Evolutionary conservation across 129 eudicot genomes (phyloP).

Genomic region (Flaveria ramosissima): DNA sequence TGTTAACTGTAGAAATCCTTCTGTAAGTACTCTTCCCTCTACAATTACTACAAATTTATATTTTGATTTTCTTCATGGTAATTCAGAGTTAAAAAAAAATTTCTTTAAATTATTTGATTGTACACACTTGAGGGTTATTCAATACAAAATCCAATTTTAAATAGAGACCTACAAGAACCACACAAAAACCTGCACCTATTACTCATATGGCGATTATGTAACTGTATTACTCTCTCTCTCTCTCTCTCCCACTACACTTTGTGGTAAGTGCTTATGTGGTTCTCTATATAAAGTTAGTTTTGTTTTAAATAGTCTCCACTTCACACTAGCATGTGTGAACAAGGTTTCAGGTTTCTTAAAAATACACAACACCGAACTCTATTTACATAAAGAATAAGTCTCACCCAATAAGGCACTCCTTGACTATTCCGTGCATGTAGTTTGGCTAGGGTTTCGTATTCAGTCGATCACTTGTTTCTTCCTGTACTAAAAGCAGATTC

Average conservation of each 20-base stretch:
- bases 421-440: background rate
- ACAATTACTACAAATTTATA: background rate
- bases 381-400: background rate
- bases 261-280: background rate
- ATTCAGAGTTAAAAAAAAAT: no score
- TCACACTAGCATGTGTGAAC: background rate
- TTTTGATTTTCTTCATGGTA: background rate
- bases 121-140: background rate
- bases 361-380: background rate
- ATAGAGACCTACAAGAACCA: background rate
- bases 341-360: background rate
- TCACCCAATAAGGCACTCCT: background rate
- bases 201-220: background rate
- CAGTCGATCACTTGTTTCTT: background rate
- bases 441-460: background rate
- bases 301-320: background rate
- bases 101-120: background rate
- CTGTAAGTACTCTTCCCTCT: conserved; percentile 47
- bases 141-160: background rate
- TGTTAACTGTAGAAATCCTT: conserved; percentile 88
- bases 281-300: background rate
- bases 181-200: background rate
- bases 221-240: background rate
- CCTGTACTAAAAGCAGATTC: background rate
- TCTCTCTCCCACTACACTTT: background rate